Conservation (phyloP, 805 yeast species). For the Saturnispora zaruensis region DNA sequence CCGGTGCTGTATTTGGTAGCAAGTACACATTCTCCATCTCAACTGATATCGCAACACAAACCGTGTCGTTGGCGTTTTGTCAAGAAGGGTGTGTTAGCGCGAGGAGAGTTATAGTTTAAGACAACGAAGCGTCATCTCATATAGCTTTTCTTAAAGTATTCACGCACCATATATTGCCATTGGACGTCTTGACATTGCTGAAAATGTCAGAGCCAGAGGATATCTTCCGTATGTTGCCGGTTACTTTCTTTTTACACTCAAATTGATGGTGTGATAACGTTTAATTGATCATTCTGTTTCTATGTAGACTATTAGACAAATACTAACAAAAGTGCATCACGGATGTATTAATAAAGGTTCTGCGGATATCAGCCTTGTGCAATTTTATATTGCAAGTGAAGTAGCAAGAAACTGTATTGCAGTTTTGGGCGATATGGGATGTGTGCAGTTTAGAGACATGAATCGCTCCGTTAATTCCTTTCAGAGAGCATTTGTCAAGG, state of each 20-base stretch:
- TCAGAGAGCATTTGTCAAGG: slow-evolving; percentile 86
- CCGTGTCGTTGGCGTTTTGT: not conserved
- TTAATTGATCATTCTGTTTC: not conserved
- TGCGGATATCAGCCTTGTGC: slow-evolving; percentile 94
- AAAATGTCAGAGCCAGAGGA: slow-evolving; percentile 13
- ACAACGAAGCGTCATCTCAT: not conserved
- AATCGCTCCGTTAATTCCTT: slow-evolving; percentile 73
- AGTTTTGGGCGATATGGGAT: slow-evolving; percentile 77
- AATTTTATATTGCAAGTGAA: slow-evolving; percentile 85
- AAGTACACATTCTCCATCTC: slow-evolving; percentile 2
- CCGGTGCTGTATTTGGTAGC: not conserved
- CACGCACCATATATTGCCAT: not conserved
- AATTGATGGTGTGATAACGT: not conserved
- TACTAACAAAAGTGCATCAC: slow-evolving; percentile 5
- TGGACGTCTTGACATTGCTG: not conserved
- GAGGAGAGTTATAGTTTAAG: not conserved
- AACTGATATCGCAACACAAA: not conserved
- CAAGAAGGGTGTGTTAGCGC: not conserved
- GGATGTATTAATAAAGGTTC: slow-evolving; percentile 44
- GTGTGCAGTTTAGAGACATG: slow-evolving; percentile 82
- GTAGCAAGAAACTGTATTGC: slow-evolving; percentile 80
- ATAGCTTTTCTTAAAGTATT: not conserved
- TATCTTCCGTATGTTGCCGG: slow-evolving; percentile 19
- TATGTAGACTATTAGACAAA: not conserved
- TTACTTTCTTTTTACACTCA: not conserved